Evolutionary conservation across 495 filamentous ascomycete species (phyloP), one percentile per base, ranked within the genome.

Genomic region (Penicillium herquei): DNA sequence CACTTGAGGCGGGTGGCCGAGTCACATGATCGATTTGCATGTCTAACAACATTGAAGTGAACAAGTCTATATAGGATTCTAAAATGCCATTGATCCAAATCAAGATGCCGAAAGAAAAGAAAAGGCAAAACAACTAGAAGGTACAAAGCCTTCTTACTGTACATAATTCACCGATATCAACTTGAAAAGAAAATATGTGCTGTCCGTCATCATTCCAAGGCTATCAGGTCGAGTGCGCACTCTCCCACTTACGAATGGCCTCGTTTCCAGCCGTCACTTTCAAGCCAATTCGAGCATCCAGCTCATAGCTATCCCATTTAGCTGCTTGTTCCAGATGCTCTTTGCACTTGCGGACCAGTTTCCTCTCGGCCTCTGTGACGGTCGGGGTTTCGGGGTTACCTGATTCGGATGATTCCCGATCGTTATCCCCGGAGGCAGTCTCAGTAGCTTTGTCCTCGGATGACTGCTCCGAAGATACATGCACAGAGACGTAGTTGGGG

Each of bases 221-320:
- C 3, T 3, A 31, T 46, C 43, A 46, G n/a, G 31, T n/a, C 17
- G 39, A 34, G n/a, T 77, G 70, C 49, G 61, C 55, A 12, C 9
- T 68, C 55, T 78, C 83, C 74, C 87, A 84, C 70, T 87, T 88
- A 54, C 74, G 81, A n/a, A 98, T 69, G 0, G 88, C 94, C 61
- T 90, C 86, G 62, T 88, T 67, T 2, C 84, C 89, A 26, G 91
- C 91, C 51, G 89, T 89, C 46, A 96, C 85, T 59, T 92, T 89
- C 68, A 96, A 76, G 26, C 90, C 89, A 49, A 96, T 83, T 49
- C 94, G 81, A 42, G 89, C 86, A 67, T 98, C 95, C 34, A 98
- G 77, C 43, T 94, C 85, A 65, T 89, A 98, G 12, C 78, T 76
- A 59, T 96, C 93, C 90, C 91, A 97, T 18, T 75, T 83, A 16